Evolutionary conservation across 805 yeast genomes (phyloP).

Genomic region (Candida hungchunana): DNA sequence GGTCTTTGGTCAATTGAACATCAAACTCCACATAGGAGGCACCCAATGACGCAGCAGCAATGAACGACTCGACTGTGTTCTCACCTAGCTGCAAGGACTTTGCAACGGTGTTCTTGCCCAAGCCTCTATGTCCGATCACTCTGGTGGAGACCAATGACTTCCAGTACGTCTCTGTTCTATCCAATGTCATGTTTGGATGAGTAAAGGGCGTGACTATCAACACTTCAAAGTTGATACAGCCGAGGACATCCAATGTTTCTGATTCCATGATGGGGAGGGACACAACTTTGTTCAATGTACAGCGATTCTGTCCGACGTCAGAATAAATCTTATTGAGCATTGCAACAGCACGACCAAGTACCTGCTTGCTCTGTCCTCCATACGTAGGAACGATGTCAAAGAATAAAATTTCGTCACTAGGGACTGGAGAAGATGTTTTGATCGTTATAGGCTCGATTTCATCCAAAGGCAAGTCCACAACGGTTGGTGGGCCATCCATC

Average conservation of each 20-base stretch:
- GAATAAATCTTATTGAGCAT: slow-evolving; percentile 57
- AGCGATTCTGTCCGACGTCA: slow-evolving; percentile 60
- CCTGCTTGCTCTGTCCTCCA: slow-evolving; percentile 42
- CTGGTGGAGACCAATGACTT: slow-evolving; percentile 81
- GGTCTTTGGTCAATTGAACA: slow-evolving; percentile 90
- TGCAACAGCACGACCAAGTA: slow-evolving; percentile 84
- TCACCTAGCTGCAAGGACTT: slow-evolving; percentile 90
- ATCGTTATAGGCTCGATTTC: slow-evolving; percentile 74
- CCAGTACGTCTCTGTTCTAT: slow-evolving; percentile 80
- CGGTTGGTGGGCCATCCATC: slow-evolving; percentile 43
- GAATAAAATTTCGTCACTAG: slow-evolving; percentile 53
- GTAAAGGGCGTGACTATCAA: slow-evolving; percentile 66
- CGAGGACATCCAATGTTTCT: slow-evolving; percentile 68
- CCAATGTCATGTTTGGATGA: slow-evolving; percentile 64
- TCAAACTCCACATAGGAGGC: slow-evolving; percentile 97
- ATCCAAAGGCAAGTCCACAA: slow-evolving; percentile 78
- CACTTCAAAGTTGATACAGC: slow-evolving; percentile 72
- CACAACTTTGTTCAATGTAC: slow-evolving; percentile 60
- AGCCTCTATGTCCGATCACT: slow-evolving; percentile 94
- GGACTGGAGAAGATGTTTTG: slow-evolving; percentile 49
- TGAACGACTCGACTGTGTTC: slow-evolving; percentile 89
- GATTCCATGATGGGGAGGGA: slow-evolving; percentile 76
- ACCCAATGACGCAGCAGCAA: slow-evolving; percentile 94
- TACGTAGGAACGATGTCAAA: slow-evolving; percentile 93
- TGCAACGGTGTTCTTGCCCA: slow-evolving; percentile 77